These are phyloP conservation scores for Phytophthora uliginosa DNA, from an alignment of 352 stramenopile genomes.

Conservation along the genomic window DNA sequence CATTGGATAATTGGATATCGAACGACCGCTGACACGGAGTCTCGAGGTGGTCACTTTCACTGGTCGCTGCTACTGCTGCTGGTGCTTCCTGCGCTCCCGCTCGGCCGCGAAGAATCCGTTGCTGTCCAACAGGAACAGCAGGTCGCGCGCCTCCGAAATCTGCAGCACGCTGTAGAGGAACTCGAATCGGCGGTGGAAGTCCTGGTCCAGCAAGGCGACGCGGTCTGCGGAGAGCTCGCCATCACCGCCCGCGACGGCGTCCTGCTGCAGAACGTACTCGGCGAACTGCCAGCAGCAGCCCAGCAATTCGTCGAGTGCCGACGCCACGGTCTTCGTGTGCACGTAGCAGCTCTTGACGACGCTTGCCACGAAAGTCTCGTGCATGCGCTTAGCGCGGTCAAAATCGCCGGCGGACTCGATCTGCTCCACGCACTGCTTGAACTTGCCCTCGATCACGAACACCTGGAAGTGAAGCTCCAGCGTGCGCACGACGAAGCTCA, in stretches of 20 bases:
- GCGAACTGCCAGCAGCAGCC: constrained; percentile 76
- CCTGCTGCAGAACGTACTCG: constrained; percentile 68
- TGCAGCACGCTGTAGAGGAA: constrained; percentile 74
- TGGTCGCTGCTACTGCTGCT: constrained; percentile 15
- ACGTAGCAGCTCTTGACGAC: constrained; percentile 81
- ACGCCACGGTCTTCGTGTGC: constrained; percentile 68
- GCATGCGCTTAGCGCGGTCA: constrained; percentile 73
- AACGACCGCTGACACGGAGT: too few relatives aligned
- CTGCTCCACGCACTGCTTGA: constrained; percentile 64
- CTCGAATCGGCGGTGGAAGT: constrained; percentile 70
- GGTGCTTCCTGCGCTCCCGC: constrained; percentile 46
- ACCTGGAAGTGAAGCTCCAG: constrained; percentile 84
- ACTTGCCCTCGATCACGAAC: constrained; percentile 79
- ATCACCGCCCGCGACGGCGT: constrained; percentile 8
- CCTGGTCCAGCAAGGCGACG: constrained; percentile 52
- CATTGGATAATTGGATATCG: constrained; percentile 34
- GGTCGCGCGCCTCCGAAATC: constrained; percentile 68
- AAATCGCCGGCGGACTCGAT: constrained; percentile 66
- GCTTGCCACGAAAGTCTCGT: constrained; percentile 75
- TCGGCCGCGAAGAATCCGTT: constrained; percentile 74
- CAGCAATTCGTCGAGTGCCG: constrained; percentile 71
- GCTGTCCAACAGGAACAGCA: constrained; percentile 80
- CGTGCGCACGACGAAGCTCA: constrained; percentile 83
- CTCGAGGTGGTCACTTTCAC: constrained; percentile 4
- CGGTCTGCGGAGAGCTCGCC: constrained; percentile 38